These are phyloP conservation scores for Pelagophyceae sp. DNA, from an alignment of 352 stramenopile genomes.

Conservation along the genomic window DNA sequence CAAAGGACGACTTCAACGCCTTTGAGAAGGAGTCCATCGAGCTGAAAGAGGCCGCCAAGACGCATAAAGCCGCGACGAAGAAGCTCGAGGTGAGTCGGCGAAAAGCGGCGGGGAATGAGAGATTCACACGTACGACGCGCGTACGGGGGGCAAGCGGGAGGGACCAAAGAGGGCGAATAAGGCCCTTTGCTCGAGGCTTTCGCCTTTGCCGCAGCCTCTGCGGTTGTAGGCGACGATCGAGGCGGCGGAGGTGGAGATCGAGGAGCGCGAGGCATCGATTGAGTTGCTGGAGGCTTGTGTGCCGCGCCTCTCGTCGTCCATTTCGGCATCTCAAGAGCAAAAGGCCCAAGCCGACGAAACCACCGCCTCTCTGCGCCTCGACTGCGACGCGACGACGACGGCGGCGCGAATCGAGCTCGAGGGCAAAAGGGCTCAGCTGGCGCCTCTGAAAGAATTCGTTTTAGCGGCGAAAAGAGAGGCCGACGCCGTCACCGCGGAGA, in stretches of 20 bases:
- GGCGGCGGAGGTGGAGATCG: not conserved
- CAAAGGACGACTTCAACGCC: constrained; percentile 80
- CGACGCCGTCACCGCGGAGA: constrained; percentile 44
- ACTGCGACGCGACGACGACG: constrained; percentile 5
- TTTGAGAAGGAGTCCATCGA: constrained; percentile 97
- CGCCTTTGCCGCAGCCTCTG: no score
- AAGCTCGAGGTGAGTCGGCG: constrained; percentile 66
- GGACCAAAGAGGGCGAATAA: no score
- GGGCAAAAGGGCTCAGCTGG: constrained; percentile 52
- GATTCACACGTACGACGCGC: no score
- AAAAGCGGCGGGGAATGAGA: constrained; percentile 29
- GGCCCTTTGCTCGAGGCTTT: no score
- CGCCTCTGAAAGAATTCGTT: constrained; percentile 45
- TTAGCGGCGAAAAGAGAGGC: constrained; percentile 36
- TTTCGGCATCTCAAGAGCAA: constrained; percentile 30
- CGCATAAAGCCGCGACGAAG: constrained; percentile 73
- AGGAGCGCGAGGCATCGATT: not conserved
- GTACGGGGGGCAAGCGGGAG: no score
- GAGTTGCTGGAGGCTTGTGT: not conserved
- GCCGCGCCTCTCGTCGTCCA: not conserved
- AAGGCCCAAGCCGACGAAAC: constrained; percentile 21
- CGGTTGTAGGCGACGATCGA: not conserved
- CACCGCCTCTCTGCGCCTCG: not conserved
- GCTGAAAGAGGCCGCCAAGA: constrained; percentile 78
- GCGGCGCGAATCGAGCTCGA: constrained; percentile 35